Percentiles rank a stretch among this genome's conserved stretches.
Conservation (phyloP, 768 basidiomycete genomes). For the Boletus edulis region DNA sequence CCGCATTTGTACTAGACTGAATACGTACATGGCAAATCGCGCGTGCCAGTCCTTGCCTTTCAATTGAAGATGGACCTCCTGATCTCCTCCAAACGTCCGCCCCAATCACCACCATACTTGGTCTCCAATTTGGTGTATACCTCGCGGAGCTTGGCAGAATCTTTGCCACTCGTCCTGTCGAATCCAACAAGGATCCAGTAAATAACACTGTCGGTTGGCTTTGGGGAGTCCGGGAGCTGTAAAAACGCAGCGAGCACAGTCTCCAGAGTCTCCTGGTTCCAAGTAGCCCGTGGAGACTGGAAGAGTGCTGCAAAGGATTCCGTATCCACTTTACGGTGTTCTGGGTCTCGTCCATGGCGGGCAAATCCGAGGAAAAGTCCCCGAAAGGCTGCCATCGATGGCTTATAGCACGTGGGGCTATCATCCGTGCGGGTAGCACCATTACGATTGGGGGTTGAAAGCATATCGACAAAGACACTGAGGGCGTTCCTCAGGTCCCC, state of each 20-base stretch:
- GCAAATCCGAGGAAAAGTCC: slow-evolving; percentile 75
- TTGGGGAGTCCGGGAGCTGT: slow-evolving; percentile 43
- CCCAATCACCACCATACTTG: slow-evolving; percentile 48
- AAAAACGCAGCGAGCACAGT: slow-evolving; percentile 63
- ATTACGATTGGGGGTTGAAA: slow-evolving; percentile 43
- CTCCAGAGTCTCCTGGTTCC: slow-evolving; percentile 58
- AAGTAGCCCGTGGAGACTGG: slow-evolving; percentile 27
- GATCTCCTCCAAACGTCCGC: slow-evolving; percentile 45
- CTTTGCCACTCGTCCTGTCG: slow-evolving; percentile 53
- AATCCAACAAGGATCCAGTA: slow-evolving; percentile 73
- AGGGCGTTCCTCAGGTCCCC: slow-evolving; percentile 62
- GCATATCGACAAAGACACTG: slow-evolving; percentile 64
- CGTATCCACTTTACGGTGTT: not conserved
- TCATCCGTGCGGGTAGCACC: slow-evolving; percentile 29
- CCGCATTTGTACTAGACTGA: not conserved
- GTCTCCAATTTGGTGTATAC: slow-evolving; percentile 58
- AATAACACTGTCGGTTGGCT: slow-evolving; percentile 45
- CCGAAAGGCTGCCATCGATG: slow-evolving; percentile 58
- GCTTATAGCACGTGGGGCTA: slow-evolving; percentile 34
- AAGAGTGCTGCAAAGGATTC: slow-evolving; percentile 5
- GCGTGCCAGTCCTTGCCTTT: not conserved
- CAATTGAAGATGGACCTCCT: slow-evolving; percentile 37
- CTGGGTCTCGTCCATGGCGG: slow-evolving; percentile 46
- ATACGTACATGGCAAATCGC: not conserved
- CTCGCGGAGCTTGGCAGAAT: slow-evolving; percentile 47